phyloP scores from a whole-genome alignment of 345 rosid species.

The Brassica napus region Da-Ae NC_063439.1:11418001-11418500 shows the following conservation, averaged over 20 bases:
- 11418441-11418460: conserved; percentile 18
- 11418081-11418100: background rate
- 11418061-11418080: background rate
- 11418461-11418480: background rate
- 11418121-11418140: conserved; percentile 4
- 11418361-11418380: background rate
- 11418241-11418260: background rate
- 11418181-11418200: background rate
- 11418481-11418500: conserved; percentile 2
- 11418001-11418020: conserved; percentile 14
- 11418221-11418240: background rate
- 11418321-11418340: background rate
- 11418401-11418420: background rate
- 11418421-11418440: background rate
- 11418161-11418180: background rate
- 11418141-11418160: background rate
- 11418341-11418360: background rate
- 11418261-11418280: background rate
- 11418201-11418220: background rate
- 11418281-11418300: background rate
- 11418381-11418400: background rate
- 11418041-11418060: background rate
- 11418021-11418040: background rate
- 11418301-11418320: background rate
- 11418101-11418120: background rate